Conservation (phyloP, 73 alveolate species). For the Paramecium primaurelia region DNA sequence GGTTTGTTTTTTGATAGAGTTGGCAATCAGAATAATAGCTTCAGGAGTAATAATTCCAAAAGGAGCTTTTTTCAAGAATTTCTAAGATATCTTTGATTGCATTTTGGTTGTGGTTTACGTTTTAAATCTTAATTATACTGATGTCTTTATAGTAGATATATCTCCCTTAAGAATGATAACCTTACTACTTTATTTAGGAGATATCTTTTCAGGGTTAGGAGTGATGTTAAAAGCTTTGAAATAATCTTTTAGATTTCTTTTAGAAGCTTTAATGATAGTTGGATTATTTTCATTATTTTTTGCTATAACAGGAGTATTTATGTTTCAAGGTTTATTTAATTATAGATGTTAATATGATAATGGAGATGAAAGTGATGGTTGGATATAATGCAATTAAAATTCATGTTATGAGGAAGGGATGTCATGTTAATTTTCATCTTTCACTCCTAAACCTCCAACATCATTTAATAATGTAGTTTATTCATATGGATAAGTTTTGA, state of each 20-base stretch:
- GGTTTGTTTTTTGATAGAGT: neutral
- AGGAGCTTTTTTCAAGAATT: neutral
- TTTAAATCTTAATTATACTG: neutral
- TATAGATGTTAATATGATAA: neutral
- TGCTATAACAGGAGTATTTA: neutral
- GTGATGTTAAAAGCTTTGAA: slow-evolving; percentile 17
- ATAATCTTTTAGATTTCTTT: neutral
- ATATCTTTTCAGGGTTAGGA: neutral
- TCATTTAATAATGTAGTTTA: neutral
- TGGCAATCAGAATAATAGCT: neutral
- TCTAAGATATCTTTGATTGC: neutral
- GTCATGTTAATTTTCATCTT: neutral
- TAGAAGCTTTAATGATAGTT: neutral
- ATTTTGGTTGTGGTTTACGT: neutral
- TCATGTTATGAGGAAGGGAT: neutral
- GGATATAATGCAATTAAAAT: neutral
- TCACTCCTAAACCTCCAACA: neutral
- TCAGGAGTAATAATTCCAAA: neutral
- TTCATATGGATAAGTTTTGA: neutral
- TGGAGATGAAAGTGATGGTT: neutral
- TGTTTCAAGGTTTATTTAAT: slow-evolving; percentile 35
- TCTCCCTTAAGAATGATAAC: slow-evolving; percentile 16
- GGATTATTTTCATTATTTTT: neutral
- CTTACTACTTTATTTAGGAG: neutral
- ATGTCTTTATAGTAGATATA: neutral